These are phyloP conservation scores for Fistulinella prunicolor DNA, from an alignment of 768 basidiomycete genomes.

Conservation along the genomic window DNA sequence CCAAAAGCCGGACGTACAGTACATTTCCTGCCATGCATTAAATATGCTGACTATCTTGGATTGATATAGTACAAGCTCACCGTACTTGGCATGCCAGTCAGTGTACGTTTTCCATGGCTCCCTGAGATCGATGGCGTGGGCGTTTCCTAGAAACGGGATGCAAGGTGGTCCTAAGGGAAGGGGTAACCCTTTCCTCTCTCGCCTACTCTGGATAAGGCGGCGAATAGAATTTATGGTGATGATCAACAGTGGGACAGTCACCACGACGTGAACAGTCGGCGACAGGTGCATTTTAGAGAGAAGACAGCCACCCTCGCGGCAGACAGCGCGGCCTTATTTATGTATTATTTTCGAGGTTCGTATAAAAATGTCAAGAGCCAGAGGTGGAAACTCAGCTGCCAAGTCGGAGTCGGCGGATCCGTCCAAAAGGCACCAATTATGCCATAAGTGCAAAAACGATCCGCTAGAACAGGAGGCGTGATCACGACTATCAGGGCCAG, in stretches of 20 bases:
- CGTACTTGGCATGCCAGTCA: slow-evolving; percentile 7
- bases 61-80: neutral
- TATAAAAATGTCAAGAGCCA: too few relatives aligned
- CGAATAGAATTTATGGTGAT: neutral
- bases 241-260: neutral
- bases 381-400: too few relatives aligned
- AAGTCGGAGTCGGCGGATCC: too few relatives aligned
- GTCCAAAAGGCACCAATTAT: too few relatives aligned
- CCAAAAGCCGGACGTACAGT: slow-evolving; percentile 46
- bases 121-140: neutral
- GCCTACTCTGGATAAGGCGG: neutral
- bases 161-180: slow-evolving; percentile 5
- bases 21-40: slow-evolving; percentile 32
- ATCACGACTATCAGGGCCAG: too few relatives aligned
- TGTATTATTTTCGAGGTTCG: too few relatives aligned
- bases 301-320: too few relatives aligned
- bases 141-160: slow-evolving; percentile 8
- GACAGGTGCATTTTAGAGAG: neutral
- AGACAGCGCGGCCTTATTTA: too few relatives aligned
- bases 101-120: slow-evolving; percentile 11
- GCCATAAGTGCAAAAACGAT: too few relatives aligned
- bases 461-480: too few relatives aligned
- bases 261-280: neutral
- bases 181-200: slow-evolving; percentile 1
- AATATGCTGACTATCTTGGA: neutral